phyloP scores from a whole-genome alignment of 176 grass and related monocot genomes.

The Panicum miliaceum region DNA sequence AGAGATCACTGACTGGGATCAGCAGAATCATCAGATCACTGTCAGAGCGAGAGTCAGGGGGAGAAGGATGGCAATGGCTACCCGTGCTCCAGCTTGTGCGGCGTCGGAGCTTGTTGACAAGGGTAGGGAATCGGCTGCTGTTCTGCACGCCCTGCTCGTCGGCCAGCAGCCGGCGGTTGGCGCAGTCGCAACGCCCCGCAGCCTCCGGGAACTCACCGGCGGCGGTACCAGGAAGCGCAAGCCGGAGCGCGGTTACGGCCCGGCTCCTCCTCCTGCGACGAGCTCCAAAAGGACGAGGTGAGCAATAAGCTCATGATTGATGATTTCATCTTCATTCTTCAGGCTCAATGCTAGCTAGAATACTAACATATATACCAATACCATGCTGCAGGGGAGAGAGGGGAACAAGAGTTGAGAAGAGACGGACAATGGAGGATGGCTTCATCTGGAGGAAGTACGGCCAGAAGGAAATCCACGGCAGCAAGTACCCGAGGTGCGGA shows the following conservation, averaged over 20 bases:
- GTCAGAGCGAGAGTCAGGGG: background rate
- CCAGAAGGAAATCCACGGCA: conserved; percentile 48
- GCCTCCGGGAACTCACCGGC: background rate
- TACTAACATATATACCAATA: no score
- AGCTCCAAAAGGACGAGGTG: conserved; percentile 32
- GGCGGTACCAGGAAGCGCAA: background rate
- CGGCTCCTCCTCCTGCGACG: background rate
- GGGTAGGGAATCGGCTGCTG: conserved; percentile 24
- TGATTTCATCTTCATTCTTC: background rate
- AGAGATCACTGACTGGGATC: background rate
- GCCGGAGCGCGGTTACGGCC: background rate
- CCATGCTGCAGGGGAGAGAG: background rate
- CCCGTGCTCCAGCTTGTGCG: background rate
- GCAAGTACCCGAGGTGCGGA: conserved; percentile 46
- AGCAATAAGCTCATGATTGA: background rate
- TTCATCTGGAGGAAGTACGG: conserved; percentile 70
- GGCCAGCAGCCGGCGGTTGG: background rate
- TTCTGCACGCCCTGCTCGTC: background rate
- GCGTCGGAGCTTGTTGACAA: conserved; percentile 15
- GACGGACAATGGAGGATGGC: conserved; percentile 17
- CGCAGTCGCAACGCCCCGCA: background rate
- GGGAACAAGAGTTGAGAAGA: conserved; percentile 4
- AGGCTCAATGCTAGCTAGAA: background rate
- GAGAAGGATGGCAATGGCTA: background rate
- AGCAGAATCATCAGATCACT: background rate